Conservation (phyloP, 2,329 filamentous ascomycete genomes). For the Monosporascus sp. region DNA sequence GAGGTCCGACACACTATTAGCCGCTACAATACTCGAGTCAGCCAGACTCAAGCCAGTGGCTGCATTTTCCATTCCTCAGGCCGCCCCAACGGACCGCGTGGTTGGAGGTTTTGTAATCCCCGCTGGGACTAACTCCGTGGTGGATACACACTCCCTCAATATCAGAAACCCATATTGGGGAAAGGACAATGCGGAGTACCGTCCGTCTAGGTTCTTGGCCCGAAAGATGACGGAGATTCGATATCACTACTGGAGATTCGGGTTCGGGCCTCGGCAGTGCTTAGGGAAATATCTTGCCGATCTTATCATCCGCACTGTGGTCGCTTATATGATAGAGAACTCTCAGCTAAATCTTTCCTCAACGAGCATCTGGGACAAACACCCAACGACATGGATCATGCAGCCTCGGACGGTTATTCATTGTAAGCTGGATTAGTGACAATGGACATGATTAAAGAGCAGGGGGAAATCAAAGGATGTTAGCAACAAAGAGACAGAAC, state of each 20-base stretch:
- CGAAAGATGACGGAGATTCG: slow-evolving; percentile 8
- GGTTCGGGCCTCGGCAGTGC: slow-evolving; percentile 33
- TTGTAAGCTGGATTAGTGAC: no score
- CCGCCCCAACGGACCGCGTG: slow-evolving; percentile 25
- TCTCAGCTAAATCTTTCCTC: background rate
- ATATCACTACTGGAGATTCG: slow-evolving; percentile 34
- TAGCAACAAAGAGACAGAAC: no score
- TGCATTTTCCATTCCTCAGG: slow-evolving; percentile 33
- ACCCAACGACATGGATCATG: background rate
- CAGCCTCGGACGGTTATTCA: background rate
- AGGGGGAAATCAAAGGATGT: no score
- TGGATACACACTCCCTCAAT: slow-evolving; percentile 33
- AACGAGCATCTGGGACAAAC: background rate
- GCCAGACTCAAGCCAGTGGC: slow-evolving; percentile 27
- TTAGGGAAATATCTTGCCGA: slow-evolving; percentile 32
- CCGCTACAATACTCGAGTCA: slow-evolving; percentile 27
- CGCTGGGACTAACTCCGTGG: slow-evolving; percentile 28
- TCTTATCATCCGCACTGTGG: slow-evolving; percentile 14
- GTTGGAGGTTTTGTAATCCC: slow-evolving; percentile 27
- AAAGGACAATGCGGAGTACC: slow-evolving; percentile 20
- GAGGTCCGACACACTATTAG: no score
- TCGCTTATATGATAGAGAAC: background rate
- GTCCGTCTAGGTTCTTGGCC: slow-evolving; percentile 20
- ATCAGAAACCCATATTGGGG: slow-evolving; percentile 19
- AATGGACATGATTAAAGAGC: no score